phyloP scores from a whole-genome alignment of 768 basidiomycete species.

The Hemileccinum rubropunctum region DNA sequence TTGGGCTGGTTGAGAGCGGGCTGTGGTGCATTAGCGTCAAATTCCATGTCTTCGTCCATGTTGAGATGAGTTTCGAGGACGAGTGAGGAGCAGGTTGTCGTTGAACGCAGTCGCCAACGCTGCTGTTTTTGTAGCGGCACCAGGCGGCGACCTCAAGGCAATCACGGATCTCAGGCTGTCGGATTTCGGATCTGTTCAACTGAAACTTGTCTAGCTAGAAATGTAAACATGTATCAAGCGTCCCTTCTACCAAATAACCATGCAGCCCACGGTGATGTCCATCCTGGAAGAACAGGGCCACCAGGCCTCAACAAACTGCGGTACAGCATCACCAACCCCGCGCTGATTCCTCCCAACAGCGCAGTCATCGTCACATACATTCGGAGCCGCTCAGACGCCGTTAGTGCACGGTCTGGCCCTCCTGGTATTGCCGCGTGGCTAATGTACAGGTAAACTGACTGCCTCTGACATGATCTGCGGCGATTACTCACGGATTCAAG shows the following conservation, averaged over 20 bases:
- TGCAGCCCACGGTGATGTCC: constrained; percentile 59
- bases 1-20: constrained; percentile 34
- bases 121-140: constrained; percentile 17
- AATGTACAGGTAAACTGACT: constrained; percentile 9
- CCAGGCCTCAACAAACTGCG: constrained; percentile 68
- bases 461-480: constrained; percentile 1
- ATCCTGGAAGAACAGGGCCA: constrained; percentile 46
- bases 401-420: constrained; percentile 76
- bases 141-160: constrained; percentile 36
- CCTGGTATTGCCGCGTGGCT: constrained; percentile 75
- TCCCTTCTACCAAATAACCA: constrained; percentile 63
- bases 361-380: constrained; percentile 74
- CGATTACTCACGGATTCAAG: constrained; percentile 73
- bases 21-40: constrained; percentile 42
- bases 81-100: constrained; percentile 2
- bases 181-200: constrained; percentile 34
- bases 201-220: constrained; percentile 13
- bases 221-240: constrained; percentile 16
- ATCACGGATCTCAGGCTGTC: constrained; percentile 35
- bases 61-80: constrained; percentile 3
- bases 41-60: constrained; percentile 85
- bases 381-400: constrained; percentile 63
- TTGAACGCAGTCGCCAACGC: constrained; percentile 9
- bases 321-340: constrained; percentile 67
- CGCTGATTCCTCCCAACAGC: constrained; percentile 68